A percentile compares a stretch with the other conserved stretches of the same genome.
Conservation (phyloP, 2,329 filamentous ascomycete genomes). For the Metarhizium album region DNA sequence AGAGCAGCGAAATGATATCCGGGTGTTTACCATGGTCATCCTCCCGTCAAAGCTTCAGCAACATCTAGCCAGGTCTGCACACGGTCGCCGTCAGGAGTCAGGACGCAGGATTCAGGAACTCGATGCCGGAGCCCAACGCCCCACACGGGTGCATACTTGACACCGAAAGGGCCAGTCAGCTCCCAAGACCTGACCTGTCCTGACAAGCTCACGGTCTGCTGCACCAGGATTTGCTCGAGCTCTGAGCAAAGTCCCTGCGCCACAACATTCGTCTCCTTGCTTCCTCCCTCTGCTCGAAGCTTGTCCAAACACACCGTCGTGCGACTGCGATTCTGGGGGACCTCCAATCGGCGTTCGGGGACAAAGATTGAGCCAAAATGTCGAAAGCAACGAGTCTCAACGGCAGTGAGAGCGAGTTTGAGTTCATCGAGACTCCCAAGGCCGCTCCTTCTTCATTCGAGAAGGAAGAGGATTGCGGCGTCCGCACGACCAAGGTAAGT, state of each 20-base stretch:
- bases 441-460: conserved; percentile 49
- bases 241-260: not conserved
- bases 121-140: no score
- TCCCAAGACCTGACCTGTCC: no score
- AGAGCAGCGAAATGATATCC: no score
- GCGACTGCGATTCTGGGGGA: conserved; percentile 7
- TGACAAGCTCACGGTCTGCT: not conserved
- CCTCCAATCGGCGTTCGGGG: conserved; percentile 16
- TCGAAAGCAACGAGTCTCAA: conserved; percentile 21
- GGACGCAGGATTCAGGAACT: no score
- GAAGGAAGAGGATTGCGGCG: conserved; percentile 48
- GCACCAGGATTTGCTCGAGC: not conserved
- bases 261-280: not conserved
- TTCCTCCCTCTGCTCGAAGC: not conserved
- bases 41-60: no score
- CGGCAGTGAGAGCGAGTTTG: conserved; percentile 26
- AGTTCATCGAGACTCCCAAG: conserved; percentile 32
- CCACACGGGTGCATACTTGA: not conserved
- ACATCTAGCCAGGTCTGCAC: no score
- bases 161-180: not conserved
- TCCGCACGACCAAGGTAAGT: conserved; percentile 32
- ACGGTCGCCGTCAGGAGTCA: no score
- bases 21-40: no score
- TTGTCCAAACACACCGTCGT: conserved; percentile 5
- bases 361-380: conserved; percentile 20